phyloP scores from a whole-genome alignment of 2,329 filamentous ascomycete species.

The Penicillium sp. region DNA sequence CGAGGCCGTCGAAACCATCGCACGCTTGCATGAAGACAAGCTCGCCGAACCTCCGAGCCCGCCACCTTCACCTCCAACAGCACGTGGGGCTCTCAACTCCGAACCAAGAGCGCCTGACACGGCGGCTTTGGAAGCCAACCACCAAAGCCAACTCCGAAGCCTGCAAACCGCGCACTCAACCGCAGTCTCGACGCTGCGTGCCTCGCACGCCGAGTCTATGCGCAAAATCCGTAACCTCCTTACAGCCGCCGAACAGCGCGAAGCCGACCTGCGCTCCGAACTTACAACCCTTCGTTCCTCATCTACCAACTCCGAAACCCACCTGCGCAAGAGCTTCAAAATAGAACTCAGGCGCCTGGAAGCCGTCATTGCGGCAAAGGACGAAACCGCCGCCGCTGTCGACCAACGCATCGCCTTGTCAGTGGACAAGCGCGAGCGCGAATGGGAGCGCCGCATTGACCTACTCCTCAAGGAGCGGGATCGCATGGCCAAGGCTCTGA shows the following conservation, averaged over 20 bases:
- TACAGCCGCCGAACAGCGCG: slow-evolving; percentile 35
- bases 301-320: slow-evolving; percentile 21
- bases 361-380: slow-evolving; percentile 39
- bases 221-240: slow-evolving; percentile 38
- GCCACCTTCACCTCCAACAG: slow-evolving; percentile 29
- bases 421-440: slow-evolving; percentile 44
- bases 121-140: slow-evolving; percentile 31
- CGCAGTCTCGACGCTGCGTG: slow-evolving; percentile 37
- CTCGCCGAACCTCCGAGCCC: slow-evolving; percentile 32
- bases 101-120: slow-evolving; percentile 13
- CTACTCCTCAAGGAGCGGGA: slow-evolving; percentile 43
- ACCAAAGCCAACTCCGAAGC: slow-evolving; percentile 38
- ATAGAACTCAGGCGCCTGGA: slow-evolving; percentile 37
- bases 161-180: slow-evolving; percentile 40
- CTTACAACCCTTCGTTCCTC: slow-evolving; percentile 30
- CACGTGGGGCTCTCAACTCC: slow-evolving; percentile 6
- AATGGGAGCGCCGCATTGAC: slow-evolving; percentile 44
- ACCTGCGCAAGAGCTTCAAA: slow-evolving; percentile 30
- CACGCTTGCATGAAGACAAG: slow-evolving; percentile 31
- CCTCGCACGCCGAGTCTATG: slow-evolving; percentile 39
- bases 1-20: slow-evolving; percentile 31
- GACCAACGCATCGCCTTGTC: slow-evolving; percentile 43
- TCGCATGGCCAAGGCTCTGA: slow-evolving; percentile 40
- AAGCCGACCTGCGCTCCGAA: slow-evolving; percentile 35
- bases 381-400: slow-evolving; percentile 41